Percentiles rank a stretch among this genome's conserved stretches.
Conservation (phyloP, 495 filamentous ascomycete genomes). For the Entonaema liquescens region DNA sequence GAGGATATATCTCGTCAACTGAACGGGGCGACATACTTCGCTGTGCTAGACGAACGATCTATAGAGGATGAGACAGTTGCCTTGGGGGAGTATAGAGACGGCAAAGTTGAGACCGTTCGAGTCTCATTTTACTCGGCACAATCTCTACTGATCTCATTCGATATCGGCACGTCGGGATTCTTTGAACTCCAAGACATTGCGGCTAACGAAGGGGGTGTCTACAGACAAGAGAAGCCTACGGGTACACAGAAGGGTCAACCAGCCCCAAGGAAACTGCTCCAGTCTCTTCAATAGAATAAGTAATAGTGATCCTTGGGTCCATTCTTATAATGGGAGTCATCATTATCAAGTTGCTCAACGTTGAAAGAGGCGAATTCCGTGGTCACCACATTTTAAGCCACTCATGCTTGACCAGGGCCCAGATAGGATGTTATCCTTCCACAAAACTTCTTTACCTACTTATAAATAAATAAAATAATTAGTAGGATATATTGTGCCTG, state of each 20-base stretch:
- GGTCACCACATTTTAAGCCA: too few species aligned
- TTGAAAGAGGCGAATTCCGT: too few species aligned
- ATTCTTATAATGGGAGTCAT: too few species aligned
- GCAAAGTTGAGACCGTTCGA: slow-evolving; percentile 1
- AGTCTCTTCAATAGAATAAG: background rate
- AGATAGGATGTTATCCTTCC: too few species aligned
- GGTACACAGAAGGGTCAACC: slow-evolving; percentile 1
- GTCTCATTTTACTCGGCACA: slow-evolving; percentile 16
- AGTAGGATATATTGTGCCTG: too few species aligned
- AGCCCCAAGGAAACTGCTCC: slow-evolving; percentile 18
- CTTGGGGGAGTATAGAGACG: background rate
- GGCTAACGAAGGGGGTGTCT: slow-evolving; percentile 11
- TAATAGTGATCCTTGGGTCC: too few species aligned
- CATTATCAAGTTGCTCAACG: too few species aligned
- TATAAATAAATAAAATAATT: too few species aligned
- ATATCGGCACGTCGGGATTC: slow-evolving; percentile 2
- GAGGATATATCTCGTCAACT: slow-evolving; percentile 11
- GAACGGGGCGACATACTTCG: slow-evolving; percentile 4
- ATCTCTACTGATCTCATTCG: background rate
- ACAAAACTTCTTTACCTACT: too few species aligned
- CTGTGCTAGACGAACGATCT: slow-evolving; percentile 20
- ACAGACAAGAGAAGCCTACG: background rate
- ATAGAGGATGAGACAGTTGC: slow-evolving; percentile 6
- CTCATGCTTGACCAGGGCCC: too few species aligned
- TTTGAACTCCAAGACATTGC: slow-evolving; percentile 17